Conservation (phyloP, 208 protist species). For the Novymonas esmeraldas region DNA sequence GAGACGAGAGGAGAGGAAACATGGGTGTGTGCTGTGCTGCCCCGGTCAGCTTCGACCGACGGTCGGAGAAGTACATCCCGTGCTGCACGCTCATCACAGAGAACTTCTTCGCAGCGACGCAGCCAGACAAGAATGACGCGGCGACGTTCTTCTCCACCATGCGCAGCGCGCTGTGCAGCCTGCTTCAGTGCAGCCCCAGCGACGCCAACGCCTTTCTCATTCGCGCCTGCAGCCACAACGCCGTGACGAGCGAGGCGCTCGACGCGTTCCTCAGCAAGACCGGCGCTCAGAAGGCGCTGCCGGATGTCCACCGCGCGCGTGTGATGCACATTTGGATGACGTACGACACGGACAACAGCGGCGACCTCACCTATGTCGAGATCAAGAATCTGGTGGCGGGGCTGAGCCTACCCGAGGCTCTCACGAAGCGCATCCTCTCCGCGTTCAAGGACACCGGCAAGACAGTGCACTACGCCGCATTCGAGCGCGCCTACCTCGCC, state of each 20-base stretch:
- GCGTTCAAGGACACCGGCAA: conserved; percentile 17
- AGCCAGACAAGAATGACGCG: conserved; percentile 19
- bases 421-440: conserved; percentile 26
- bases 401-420: conserved; percentile 45
- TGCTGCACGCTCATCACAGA: conserved; percentile 32
- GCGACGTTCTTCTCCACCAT: conserved; percentile 49
- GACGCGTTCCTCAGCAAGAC: conserved; percentile 33
- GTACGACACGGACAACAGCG: conserved; percentile 46
- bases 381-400: conserved; percentile 40
- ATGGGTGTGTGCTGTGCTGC: conserved; percentile 36
- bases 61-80: conserved; percentile 28
- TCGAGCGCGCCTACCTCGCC: conserved; percentile 39
- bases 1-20: no score
- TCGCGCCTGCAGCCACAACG: conserved; percentile 26
- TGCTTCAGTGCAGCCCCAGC: conserved; percentile 31
- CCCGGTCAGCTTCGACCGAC: conserved; percentile 5
- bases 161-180: conserved; percentile 31
- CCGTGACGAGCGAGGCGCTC: conserved; percentile 17
- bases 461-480: conserved; percentile 31
- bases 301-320: conserved; percentile 43
- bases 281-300: conserved; percentile 11
- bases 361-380: conserved; percentile 39
- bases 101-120: conserved; percentile 30
- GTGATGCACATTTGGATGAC: conserved; percentile 62
- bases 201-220: conserved; percentile 39